These are phyloP conservation scores for Rhizoclosmatium hyalinum DNA, from an alignment of 371 early-diverging fungal genomes.

Conservation along the genomic window DNA sequence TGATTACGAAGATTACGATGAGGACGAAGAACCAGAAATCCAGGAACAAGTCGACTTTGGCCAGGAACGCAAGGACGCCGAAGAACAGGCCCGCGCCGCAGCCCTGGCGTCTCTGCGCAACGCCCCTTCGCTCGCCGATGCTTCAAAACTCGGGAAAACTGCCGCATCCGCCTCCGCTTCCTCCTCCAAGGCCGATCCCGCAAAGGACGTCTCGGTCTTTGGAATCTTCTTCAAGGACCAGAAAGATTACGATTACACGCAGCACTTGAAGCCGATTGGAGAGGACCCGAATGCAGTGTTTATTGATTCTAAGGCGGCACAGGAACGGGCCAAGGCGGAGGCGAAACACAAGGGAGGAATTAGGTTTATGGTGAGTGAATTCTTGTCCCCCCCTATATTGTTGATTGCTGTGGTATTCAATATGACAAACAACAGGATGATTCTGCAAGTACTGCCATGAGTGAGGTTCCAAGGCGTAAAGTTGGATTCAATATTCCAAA, in stretches of 20 bases:
- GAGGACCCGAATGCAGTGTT: slow-evolving; percentile 76
- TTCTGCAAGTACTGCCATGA: slow-evolving; percentile 36
- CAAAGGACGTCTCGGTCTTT: slow-evolving; percentile 72
- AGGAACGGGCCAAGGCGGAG: slow-evolving; percentile 35
- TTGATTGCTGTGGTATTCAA: not conserved
- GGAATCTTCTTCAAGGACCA: slow-evolving; percentile 89
- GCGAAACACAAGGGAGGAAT: slow-evolving; percentile 48
- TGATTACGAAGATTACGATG: slow-evolving; percentile 50
- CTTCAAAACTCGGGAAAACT: not conserved
- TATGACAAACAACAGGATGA: slow-evolving; percentile 29
- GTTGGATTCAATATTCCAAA: slow-evolving; percentile 69
- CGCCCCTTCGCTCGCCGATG: slow-evolving; percentile 7
- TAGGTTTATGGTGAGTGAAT: slow-evolving; percentile 41
- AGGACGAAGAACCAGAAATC: slow-evolving; percentile 55
- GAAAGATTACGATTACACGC: slow-evolving; percentile 87
- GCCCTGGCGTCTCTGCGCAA: not conserved
- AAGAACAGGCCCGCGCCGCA: not conserved
- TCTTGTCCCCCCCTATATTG: not conserved
- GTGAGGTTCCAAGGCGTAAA: slow-evolving; percentile 33
- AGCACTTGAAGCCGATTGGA: slow-evolving; percentile 91
- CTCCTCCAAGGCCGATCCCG: not conserved
- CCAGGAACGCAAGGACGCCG: slow-evolving; percentile 23
- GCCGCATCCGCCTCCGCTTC: not conserved
- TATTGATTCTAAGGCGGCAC: slow-evolving; percentile 42
- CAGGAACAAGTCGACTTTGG: slow-evolving; percentile 55